phyloP scores from a whole-genome alignment of 805 yeast species.

The Starmera pachycereana region DNA sequence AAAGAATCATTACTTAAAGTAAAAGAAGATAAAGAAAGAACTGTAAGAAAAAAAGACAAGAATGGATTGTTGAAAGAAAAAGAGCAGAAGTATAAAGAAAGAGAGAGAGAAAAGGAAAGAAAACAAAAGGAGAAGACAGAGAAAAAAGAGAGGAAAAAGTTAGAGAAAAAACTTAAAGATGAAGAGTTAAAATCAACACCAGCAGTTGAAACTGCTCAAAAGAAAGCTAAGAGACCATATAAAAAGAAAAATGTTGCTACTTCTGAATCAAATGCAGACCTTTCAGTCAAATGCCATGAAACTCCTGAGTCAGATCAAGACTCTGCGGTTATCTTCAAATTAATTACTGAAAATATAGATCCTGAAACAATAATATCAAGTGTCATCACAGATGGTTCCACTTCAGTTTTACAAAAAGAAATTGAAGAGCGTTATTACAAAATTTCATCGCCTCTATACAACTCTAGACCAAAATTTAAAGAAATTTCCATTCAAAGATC shows the following conservation, averaged over 20 bases:
- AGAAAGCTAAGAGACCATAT: slow-evolving; percentile 7
- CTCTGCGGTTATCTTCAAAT: slow-evolving; percentile 1
- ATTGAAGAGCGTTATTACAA: slow-evolving; percentile 10
- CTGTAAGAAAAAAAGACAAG: neutral
- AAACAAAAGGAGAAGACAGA: neutral
- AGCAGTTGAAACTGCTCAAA: neutral
- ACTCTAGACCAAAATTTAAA: slow-evolving; percentile 11
- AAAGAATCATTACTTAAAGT: neutral
- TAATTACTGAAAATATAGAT: slow-evolving; percentile 3
- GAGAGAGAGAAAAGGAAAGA: neutral
- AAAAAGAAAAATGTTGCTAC: slow-evolving; percentile 2
- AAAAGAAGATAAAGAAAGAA: neutral
- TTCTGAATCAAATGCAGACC: no score
- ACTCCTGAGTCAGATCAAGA: no score
- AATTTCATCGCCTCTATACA: slow-evolving; percentile 7
- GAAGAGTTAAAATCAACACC: slow-evolving; percentile 1
- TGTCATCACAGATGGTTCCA: slow-evolving; percentile 2
- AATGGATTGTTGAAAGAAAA: neutral
- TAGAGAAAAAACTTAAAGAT: slow-evolving; percentile 6
- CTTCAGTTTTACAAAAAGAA: slow-evolving; percentile 3
- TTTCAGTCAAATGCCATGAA: no score
- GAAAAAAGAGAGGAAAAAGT: slow-evolving; percentile 2
- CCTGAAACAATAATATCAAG: slow-evolving; percentile 4
- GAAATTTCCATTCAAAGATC: slow-evolving; percentile 3
- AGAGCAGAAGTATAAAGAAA: neutral